Evolutionary conservation across 768 basidiomycete species (phyloP).

Genomic region (Exsudoporus frostii): DNA sequence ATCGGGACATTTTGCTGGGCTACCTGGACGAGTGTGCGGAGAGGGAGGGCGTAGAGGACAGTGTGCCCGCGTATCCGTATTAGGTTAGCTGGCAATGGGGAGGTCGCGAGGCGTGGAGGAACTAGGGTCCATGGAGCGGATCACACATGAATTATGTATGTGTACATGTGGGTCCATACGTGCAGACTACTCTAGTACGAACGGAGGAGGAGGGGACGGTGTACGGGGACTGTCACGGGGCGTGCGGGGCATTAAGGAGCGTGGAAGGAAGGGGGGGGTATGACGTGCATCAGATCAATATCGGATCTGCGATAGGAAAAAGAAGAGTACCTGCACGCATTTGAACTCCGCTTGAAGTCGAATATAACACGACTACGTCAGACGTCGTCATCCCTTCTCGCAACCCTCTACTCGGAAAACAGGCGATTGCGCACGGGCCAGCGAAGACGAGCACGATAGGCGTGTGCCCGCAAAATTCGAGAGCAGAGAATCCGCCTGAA

Average conservation of each 20-base stretch:
- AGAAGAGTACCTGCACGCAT: conserved; percentile 8
- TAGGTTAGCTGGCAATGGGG: conserved; percentile 11
- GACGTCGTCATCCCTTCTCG: conserved; percentile 39
- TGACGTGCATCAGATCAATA: conserved; percentile 35
- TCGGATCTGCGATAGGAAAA: conserved; percentile 35
- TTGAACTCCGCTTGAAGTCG: conserved; percentile 43
- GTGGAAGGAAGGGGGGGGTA: conserved; percentile 17
- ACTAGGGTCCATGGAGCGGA: background rate
- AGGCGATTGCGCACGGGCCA: conserved; percentile 31
- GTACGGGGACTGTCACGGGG: background rate
- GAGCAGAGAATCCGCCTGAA: conserved; percentile 7
- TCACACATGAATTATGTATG: background rate
- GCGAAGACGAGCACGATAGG: conserved; percentile 16
- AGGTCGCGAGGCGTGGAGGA: conserved; percentile 1
- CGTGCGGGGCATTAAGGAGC: conserved; percentile 20
- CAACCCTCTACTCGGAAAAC: conserved; percentile 31
- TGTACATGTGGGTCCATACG: background rate
- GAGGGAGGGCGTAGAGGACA: conserved; percentile 10
- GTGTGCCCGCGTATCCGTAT: conserved; percentile 13
- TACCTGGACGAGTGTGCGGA: conserved; percentile 22
- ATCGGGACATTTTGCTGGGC: conserved; percentile 13
- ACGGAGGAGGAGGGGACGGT: background rate
- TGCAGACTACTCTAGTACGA: no score
- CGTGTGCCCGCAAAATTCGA: background rate
- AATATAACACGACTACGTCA: conserved; percentile 44